Evolutionary conservation across 1,284 basidiomycete species (phyloP), one percentile per base, ranked within the genome.

Genomic region (Ustilago curta): DNA sequence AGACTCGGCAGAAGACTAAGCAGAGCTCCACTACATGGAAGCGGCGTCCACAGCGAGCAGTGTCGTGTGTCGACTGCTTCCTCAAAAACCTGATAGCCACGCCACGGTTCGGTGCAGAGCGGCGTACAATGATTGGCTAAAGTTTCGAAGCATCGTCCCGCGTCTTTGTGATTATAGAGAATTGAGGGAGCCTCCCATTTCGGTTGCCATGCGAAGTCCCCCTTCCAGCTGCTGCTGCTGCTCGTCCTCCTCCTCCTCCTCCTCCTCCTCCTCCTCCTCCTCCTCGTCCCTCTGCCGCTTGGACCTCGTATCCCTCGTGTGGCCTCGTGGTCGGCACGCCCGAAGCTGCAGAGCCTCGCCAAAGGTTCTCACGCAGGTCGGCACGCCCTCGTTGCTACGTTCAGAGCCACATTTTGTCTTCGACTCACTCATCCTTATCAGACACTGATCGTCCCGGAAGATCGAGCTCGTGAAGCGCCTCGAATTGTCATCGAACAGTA

Each of bases 371-470:
- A 27, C 43, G 18, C 40, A 31, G 6, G 43, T 42, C 40, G 21
- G 40, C 40, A 27, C 14, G 35, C 35, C 14, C 35, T 12, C 35
- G 14, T 37, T 37, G 35, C 35, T 37, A 37, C 19, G n/a, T 11
- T 42, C 40, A 42, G 40, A 12, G 6, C n/a, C 16, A 16, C 5
- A 23, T 42, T n/a, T 25, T 31, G 32, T 42, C 31, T 35, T 31
- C 25, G 29, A 44, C 53, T 14, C 27, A 32, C 29, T 32, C 19
- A 35, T 6, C 48, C 51, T n/a, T 25, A 27, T 50, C 47, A 40
- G 29, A 31, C 35, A 8, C 44, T 50, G 59, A 62, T 55, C 42
- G 2, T 55, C 59, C 39, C 44, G 59, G 52, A 50, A 48, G 35
- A 56, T 56, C 54, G 54, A 56, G 16, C 29, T 18, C 12, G 27